phyloP scores from a whole-genome alignment of 2,329 filamentous ascomycete species.

The Beauveria australis region DNA sequence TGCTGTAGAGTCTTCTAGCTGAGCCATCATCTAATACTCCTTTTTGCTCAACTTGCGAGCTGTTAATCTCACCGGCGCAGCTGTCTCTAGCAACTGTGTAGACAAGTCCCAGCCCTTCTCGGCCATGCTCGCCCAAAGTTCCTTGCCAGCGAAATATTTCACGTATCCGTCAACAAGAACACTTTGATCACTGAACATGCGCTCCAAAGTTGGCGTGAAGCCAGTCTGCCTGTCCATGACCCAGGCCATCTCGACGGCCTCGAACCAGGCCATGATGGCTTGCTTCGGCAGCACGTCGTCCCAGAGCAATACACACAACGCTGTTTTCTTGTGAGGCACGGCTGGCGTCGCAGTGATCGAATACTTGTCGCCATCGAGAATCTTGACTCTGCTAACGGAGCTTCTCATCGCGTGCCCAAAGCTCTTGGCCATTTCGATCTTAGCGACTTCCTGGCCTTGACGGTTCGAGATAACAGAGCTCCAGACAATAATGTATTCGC shows the following conservation, averaged over 20 bases:
- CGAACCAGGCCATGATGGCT: conserved; percentile 29
- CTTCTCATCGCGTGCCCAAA: conserved; percentile 32
- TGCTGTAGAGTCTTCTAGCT: background rate
- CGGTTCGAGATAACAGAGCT: conserved; percentile 22
- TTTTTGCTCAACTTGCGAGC: conserved; percentile 19
- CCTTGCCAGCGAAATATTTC: background rate
- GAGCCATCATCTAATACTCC: background rate
- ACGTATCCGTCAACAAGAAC: background rate
- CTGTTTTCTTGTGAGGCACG: conserved; percentile 14
- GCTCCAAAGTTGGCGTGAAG: background rate
- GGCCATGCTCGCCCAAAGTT: conserved; percentile 22
- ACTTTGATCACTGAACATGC: background rate
- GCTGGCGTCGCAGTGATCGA: conserved; percentile 9
- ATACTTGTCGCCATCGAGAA: conserved; percentile 17
- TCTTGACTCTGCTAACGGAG: conserved; percentile 21
- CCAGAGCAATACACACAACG: conserved; percentile 28
- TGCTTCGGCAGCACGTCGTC: conserved; percentile 21
- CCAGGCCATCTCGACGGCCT: conserved; percentile 30
- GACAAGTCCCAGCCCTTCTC: conserved; percentile 27
- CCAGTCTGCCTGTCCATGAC: conserved; percentile 17
- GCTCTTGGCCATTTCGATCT: conserved; percentile 33
- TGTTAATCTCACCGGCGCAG: conserved; percentile 25
- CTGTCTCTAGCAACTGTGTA: conserved; percentile 29
- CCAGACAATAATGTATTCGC: conserved; percentile 55
- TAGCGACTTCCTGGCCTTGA: conserved; percentile 19